Conservation (phyloP, 2,329 filamentous ascomycete genomes). For the Cercospora brassicicola region DNA sequence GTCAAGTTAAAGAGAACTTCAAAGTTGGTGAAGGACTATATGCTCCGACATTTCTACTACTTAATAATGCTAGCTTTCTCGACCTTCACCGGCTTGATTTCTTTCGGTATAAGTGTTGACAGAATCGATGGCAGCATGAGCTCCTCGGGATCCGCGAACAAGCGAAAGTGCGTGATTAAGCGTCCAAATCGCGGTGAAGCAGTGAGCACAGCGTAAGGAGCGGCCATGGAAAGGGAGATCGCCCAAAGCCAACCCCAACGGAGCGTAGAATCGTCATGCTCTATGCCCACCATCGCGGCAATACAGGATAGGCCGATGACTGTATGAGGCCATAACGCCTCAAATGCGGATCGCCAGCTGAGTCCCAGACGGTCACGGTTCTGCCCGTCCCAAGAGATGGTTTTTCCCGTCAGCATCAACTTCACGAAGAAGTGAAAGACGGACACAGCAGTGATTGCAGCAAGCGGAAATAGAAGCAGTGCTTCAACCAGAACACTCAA, state of each 20-base stretch:
- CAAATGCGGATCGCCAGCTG: background rate
- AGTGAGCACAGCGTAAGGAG: background rate
- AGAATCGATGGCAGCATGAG: background rate
- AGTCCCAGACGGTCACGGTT: background rate
- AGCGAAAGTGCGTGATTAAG: background rate
- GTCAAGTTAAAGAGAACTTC: background rate
- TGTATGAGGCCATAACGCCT: background rate
- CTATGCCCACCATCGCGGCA: background rate
- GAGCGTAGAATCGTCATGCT: background rate
- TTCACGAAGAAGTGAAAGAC: background rate
- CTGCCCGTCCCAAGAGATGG: background rate
- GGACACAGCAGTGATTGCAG: background rate
- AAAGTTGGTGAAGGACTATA: fast-evolving
- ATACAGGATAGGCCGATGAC: background rate
- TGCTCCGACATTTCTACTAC: background rate
- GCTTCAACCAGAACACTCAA: background rate
- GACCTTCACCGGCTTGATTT: background rate
- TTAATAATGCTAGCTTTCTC: background rate
- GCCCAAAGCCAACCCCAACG: background rate
- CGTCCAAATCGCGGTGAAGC: background rate
- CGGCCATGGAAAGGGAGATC: background rate
- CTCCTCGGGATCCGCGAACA: background rate
- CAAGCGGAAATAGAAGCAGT: background rate
- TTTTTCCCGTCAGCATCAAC: background rate
- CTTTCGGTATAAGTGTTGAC: background rate